Base-by-base conservation (phyloP, 2,329 filamentous ascomycete genomes). In the Colletotrichum sp. region DNA sequence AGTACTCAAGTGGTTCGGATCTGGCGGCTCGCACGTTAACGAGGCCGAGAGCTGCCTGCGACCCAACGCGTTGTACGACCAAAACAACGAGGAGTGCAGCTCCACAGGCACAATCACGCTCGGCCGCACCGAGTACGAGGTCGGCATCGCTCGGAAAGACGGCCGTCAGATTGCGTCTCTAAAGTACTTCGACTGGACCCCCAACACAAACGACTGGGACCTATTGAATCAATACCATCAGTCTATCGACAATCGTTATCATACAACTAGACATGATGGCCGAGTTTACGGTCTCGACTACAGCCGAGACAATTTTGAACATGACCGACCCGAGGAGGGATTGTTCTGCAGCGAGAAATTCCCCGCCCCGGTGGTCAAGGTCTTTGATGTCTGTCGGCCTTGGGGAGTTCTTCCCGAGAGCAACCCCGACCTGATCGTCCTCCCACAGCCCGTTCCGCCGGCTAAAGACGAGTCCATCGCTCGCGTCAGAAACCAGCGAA, bases 111-210 rank as follows among this genome's bases (percentile, higher is more conserved):
- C 94, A 39, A 91, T 98, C 77, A 96, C 95, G 0, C 89, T 98
- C 2, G 96, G 95, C 32, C 92, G 95, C 68, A 95, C 95, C 52
- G 96, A 98, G 83, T 99, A 99, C 85, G 96, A 92, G 7, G 93
- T 99, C 76, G 92, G 91, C 72, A 98, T 99, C 60, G 94, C 96
- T 78, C 93, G 95, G 76, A 91, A 90, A 60, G 91, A 94, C 79
- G 93, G 94, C 2, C 91, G 93, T 75, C 91, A 92, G 9, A 94
- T 99, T 77, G 98, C 96, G 81, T 98, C 95, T 0, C 91, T 99
- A 79, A 96, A 93, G 79, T 99, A 98, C 82, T 94, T 95, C 13
- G 97, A 99, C 84, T 99, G 97, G 97, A 93, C 93, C 1, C 95
- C 96, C 16, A 99, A 99, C 84, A 98, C 94, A 75, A 95, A 93